Percentiles rank a stretch among this genome's conserved stretches.
Conservation (phyloP, 106 monocot genomes). For the Acorus gramineus region DNA sequence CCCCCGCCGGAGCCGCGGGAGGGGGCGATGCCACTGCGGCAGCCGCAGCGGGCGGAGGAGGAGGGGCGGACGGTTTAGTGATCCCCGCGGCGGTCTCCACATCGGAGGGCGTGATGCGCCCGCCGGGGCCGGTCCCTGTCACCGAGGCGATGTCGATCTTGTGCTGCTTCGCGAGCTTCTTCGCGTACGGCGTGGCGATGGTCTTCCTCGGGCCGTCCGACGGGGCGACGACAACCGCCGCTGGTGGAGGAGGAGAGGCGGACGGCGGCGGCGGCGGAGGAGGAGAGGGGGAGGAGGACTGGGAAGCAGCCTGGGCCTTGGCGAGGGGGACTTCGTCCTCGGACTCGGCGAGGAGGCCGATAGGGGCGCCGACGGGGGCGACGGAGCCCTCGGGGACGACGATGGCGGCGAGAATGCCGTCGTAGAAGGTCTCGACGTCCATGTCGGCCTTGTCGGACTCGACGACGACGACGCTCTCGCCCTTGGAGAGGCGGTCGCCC, state of each 20-base stretch:
- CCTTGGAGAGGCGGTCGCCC: constrained; percentile 81
- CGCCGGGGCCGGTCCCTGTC: constrained; percentile 66
- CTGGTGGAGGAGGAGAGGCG: constrained; percentile 12
- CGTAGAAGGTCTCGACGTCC: constrained; percentile 99
- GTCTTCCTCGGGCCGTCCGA: constrained; percentile 26
- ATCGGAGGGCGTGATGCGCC: constrained; percentile 66
- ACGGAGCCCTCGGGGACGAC: constrained; percentile 74
- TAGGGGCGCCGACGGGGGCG: constrained; percentile 89
- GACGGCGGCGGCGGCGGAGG: constrained; percentile 20
- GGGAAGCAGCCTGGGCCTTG: constrained; percentile 33
- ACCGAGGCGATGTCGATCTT: constrained; percentile 64
- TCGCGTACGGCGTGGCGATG: constrained; percentile 66
- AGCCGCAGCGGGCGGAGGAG: constrained; percentile 3
- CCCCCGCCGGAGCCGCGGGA: constrained; percentile 6
- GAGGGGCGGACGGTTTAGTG: constrained; percentile 16
- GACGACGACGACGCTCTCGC: constrained; percentile 91
- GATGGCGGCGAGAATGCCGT: constrained; percentile 93
- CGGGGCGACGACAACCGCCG: not conserved
- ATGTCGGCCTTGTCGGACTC: constrained; percentile 99
- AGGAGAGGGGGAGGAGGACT: constrained; percentile 15
- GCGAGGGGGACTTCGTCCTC: constrained; percentile 71
- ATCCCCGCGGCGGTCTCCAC: constrained; percentile 80
- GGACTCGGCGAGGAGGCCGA: constrained; percentile 89
- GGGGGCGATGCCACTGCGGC: not conserved
- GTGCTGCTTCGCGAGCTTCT: constrained; percentile 94